phyloP scores from a whole-genome alignment of 2,329 filamentous ascomycete genomes.

The Fonsecaea monophora region DNA sequence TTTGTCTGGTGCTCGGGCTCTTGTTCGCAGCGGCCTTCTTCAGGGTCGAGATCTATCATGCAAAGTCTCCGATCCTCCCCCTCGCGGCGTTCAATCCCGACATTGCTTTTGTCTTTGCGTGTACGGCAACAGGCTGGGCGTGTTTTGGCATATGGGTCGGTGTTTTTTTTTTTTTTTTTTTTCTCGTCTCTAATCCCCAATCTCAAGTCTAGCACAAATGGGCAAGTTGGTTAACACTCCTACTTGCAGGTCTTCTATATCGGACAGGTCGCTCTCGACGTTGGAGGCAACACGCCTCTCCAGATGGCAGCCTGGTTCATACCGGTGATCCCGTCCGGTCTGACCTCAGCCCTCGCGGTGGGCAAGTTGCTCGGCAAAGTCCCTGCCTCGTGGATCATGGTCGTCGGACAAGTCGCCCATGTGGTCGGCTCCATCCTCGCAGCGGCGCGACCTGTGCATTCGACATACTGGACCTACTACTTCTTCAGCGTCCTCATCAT shows the following conservation, averaged over 20 bases:
- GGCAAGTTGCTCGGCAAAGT: conserved; percentile 29
- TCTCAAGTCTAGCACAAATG: conserved; percentile 38
- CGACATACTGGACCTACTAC: conserved; percentile 53
- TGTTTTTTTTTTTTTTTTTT: neutral
- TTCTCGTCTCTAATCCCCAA: conserved; percentile 51
- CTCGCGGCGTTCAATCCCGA: conserved; percentile 58
- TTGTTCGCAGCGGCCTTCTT: conserved; percentile 63
- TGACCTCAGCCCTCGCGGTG: conserved; percentile 45
- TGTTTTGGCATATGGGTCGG: conserved; percentile 55
- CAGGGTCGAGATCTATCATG: conserved; percentile 55
- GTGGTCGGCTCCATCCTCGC: conserved; percentile 47
- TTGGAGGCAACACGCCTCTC: neutral
- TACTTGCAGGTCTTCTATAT: conserved; percentile 55
- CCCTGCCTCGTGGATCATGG: conserved; percentile 22
- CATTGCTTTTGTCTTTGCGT: conserved; percentile 63
- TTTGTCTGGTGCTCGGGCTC: conserved; percentile 64
- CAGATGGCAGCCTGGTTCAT: conserved; percentile 2
- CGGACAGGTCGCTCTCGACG: conserved; percentile 36
- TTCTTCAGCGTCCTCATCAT: conserved; percentile 44
- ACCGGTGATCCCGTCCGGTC: neutral
- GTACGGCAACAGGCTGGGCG: conserved; percentile 62
- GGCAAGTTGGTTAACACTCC: conserved; percentile 37
- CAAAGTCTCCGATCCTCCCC: conserved; percentile 64
- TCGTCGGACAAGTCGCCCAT: conserved; percentile 42
- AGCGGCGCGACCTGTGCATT: conserved; percentile 49